These are phyloP conservation scores for Vigna trinervia DNA, from an alignment of 306 rosid genomes.

Conservation along the genomic window DNA sequence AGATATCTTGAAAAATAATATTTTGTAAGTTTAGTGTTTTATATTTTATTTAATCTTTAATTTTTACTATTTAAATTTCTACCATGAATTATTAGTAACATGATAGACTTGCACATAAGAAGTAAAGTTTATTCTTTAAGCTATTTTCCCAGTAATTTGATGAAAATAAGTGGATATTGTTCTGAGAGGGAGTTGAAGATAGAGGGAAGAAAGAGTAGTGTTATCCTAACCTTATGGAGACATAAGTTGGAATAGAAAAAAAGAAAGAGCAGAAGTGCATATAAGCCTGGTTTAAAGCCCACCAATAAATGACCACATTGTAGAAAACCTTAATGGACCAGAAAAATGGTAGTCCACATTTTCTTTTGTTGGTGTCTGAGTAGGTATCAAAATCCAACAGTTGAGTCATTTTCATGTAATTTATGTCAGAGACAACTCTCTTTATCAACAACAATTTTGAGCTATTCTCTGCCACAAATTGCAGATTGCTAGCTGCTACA, in stretches of 20 bases:
- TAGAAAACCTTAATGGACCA: constrained; percentile 8
- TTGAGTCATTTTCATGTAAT: constrained; percentile 9
- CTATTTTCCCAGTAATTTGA: no score
- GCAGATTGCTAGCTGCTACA: background rate
- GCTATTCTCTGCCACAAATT: constrained; percentile 5
- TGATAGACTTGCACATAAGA: no score
- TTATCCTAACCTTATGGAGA: no score
- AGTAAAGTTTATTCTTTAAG: no score
- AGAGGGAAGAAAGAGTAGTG: no score
- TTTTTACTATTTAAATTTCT: no score
- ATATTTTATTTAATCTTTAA: no score
- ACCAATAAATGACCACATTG: background rate
- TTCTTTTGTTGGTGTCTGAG: constrained; percentile 13
- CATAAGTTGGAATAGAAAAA: background rate
- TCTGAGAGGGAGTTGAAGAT: no score
- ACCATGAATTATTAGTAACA: no score
- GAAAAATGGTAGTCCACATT: background rate
- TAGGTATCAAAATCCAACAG: constrained; percentile 14
- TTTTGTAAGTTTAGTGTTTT: no score
- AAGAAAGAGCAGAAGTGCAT: background rate
- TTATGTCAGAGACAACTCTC: constrained; percentile 6
- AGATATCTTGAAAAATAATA: no score
- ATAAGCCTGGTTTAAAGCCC: background rate
- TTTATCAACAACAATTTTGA: background rate
- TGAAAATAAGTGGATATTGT: no score